A percentile compares a stretch with the other conserved stretches of the same genome.
phyloP scores from a whole-genome alignment of 2,329 filamentous ascomycete genomes.

The Neonectria hederae region DNA sequence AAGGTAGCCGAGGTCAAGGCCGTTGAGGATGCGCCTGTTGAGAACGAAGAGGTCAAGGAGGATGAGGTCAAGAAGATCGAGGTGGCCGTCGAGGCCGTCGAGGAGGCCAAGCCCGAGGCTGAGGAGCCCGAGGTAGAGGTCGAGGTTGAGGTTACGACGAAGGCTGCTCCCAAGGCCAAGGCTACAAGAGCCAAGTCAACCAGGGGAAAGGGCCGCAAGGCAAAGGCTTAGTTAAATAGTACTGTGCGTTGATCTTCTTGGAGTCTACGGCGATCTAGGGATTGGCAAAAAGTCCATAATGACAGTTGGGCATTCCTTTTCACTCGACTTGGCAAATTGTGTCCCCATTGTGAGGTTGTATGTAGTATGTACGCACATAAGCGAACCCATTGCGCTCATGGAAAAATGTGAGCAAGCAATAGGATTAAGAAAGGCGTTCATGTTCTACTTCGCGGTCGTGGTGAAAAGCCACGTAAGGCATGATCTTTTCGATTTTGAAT shows the following conservation, averaged over 20 bases:
- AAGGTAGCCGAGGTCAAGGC: conserved; percentile 45
- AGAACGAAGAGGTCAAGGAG: conserved; percentile 43
- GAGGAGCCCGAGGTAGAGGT: conserved; percentile 19
- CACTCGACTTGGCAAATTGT: conserved; percentile 13
- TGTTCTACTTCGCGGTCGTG: conserved; percentile 63
- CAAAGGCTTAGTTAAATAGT: conserved; percentile 46
- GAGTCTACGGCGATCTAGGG: conserved; percentile 42
- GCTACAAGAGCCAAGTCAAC: conserved; percentile 47
- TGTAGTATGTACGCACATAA: conserved; percentile 70
- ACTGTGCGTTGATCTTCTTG: conserved; percentile 31
- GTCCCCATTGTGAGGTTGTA: conserved; percentile 35
- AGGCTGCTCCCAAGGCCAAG: conserved; percentile 38
- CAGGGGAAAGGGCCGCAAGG: conserved; percentile 48
- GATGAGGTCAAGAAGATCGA: conserved; percentile 27
- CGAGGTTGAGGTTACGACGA: conserved; percentile 28
- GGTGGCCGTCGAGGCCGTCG: conserved; percentile 21
- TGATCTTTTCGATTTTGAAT: conserved; percentile 47
- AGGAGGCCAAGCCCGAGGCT: conserved; percentile 26
- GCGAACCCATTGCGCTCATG: conserved; percentile 67
- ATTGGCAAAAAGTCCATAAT: conserved; percentile 42
- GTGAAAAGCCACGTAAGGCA: conserved; percentile 55
- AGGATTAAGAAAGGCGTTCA: conserved; percentile 69
- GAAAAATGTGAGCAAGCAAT: conserved; percentile 55
- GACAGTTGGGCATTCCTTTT: conserved; percentile 35
- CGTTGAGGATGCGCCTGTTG: conserved; percentile 50